These are phyloP conservation scores for Sedum album DNA, from an alignment of 164 flowering plant species.

Conservation along the genomic window DNA sequence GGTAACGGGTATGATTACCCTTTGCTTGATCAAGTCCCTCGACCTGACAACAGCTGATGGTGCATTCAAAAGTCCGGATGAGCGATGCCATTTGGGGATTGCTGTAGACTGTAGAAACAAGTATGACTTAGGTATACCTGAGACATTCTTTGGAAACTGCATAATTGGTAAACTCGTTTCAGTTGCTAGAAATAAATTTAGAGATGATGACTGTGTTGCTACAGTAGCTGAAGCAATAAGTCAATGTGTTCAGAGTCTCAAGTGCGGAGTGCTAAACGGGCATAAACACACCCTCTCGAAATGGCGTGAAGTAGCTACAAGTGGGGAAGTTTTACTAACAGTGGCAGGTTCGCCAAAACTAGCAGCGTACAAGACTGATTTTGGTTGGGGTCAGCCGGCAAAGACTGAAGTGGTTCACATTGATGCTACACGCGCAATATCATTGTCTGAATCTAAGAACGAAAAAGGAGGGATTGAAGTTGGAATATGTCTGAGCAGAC, in stretches of 20 bases:
- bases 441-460: conserved; percentile 31
- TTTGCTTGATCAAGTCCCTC: conserved; percentile 21
- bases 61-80: not conserved
- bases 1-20: no score
- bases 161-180: conserved; percentile 5
- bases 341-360: conserved; percentile 45
- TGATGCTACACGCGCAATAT: conserved; percentile 23
- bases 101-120: conserved; percentile 28
- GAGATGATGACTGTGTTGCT: conserved; percentile 22
- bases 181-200: conserved; percentile 10
- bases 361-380: conserved; percentile 37
- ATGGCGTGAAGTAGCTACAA: not conserved
- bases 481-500: conserved; percentile 20
- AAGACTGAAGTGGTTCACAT: conserved; percentile 34
- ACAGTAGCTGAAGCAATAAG: conserved; percentile 21
- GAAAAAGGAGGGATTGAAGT: conserved; percentile 40
- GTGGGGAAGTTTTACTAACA: not conserved
- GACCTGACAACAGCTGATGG: not conserved
- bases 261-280: conserved; percentile 9
- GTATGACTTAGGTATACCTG: conserved; percentile 21
- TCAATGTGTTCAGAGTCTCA: conserved; percentile 15
- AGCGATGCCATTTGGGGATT: conserved; percentile 12
- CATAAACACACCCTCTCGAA: conserved; percentile 19
- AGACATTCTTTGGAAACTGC: conserved; percentile 48
- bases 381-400: conserved; percentile 54